These are phyloP conservation scores for Stevia rebaudiana DNA, from an alignment of 140 eudicot species.

Conservation along the genomic window DNA sequence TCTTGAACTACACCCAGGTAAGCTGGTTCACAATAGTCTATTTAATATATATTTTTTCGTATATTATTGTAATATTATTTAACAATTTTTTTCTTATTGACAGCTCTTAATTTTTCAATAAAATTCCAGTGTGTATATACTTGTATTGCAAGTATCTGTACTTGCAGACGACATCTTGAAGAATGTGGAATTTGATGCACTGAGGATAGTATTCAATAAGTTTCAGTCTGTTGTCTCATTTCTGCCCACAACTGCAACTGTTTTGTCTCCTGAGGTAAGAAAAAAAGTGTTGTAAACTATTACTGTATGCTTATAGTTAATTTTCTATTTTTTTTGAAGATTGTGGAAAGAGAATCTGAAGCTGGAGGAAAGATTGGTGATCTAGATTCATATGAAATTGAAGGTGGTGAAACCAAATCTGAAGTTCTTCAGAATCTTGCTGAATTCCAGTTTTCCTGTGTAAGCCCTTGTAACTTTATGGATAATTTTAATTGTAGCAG, in stretches of 20 bases:
- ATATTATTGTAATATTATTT: not conserved
- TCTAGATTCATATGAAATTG: conserved; percentile 71
- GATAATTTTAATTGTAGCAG: not conserved
- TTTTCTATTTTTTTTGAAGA: conserved; percentile 34
- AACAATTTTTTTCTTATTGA: not conserved
- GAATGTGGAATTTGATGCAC: too few relatives aligned
- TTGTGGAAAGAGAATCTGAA: conserved; percentile 91
- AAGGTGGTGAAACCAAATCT: conserved; percentile 86
- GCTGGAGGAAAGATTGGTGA: conserved; percentile 86
- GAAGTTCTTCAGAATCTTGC: conserved; percentile 91
- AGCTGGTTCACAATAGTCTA: not conserved
- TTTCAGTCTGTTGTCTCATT: conserved; percentile 16
- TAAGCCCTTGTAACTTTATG: conserved; percentile 26
- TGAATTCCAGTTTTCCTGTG: conserved; percentile 95
- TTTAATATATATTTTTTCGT: not conserved
- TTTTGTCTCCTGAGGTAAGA: conserved; percentile 84
- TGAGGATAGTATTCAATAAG: too few relatives aligned
- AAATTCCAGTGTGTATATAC: not conserved
- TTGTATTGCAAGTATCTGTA: conserved; percentile 53
- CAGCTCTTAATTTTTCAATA: not conserved
- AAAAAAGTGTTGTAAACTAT: not conserved
- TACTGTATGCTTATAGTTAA: not conserved
- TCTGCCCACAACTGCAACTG: not conserved
- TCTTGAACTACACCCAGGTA: conserved; percentile 94
- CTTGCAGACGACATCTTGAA: too few relatives aligned